These are phyloP conservation scores for Bretschneidera sinensis DNA, from an alignment of 345 rosid genomes.

Conservation along the genomic window DNA sequence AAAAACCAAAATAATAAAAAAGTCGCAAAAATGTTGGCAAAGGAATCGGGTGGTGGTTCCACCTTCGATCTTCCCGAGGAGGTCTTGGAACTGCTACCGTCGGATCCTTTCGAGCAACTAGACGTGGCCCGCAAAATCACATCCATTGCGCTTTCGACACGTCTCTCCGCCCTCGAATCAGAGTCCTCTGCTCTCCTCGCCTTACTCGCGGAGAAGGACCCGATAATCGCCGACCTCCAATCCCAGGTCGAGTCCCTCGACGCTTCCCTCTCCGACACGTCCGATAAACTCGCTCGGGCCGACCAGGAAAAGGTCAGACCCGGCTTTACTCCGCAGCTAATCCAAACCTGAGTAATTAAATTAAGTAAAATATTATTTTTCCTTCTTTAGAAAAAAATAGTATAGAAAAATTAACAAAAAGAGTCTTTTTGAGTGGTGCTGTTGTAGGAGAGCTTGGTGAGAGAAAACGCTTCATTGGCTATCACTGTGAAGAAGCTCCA, in stretches of 20 bases:
- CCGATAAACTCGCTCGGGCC: conserved; percentile 54
- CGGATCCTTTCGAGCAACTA: conserved; percentile 91
- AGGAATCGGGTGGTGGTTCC: conserved; percentile 34
- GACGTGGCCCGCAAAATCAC: conserved; percentile 98
- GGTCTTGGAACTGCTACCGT: conserved; percentile 60
- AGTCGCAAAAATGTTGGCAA: conserved; percentile 31
- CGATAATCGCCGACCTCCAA: conserved; percentile 52
- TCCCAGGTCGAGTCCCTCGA: conserved; percentile 67
- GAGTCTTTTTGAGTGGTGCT: neutral
- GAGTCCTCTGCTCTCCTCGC: conserved; percentile 57
- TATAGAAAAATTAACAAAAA: neutral
- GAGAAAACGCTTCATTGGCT: conserved; percentile 57
- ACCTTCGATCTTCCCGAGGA: conserved; percentile 80
- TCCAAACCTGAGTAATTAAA: too few species aligned
- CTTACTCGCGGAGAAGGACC: conserved; percentile 60
- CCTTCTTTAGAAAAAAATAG: neutral
- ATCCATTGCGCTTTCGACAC: conserved; percentile 86
- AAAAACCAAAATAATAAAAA: conserved; percentile 2
- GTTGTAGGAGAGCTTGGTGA: conserved; percentile 64
- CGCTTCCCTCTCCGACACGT: conserved; percentile 53
- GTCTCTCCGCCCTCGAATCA: conserved; percentile 79
- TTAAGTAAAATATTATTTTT: neutral
- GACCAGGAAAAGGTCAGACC: conserved; percentile 55
- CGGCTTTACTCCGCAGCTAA: neutral
- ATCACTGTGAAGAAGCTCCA: conserved; percentile 75